phyloP scores from a whole-genome alignment of 2,329 filamentous ascomycete genomes.

The Ceratocystiopsis sp. region DNA sequence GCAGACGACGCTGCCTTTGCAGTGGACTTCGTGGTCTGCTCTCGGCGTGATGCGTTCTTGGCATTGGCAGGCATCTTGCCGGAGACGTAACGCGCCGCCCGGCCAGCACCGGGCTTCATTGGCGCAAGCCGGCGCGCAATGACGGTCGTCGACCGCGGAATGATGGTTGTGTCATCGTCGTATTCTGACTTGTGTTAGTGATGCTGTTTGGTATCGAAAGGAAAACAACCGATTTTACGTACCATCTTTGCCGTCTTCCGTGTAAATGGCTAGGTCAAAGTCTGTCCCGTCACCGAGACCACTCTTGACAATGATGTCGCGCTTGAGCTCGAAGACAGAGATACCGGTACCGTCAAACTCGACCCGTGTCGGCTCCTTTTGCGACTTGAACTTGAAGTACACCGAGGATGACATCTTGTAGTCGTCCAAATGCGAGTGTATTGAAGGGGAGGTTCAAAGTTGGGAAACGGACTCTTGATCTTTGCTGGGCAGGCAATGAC shows the following conservation, averaged over 20 bases:
- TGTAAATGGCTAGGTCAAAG: constrained; percentile 89
- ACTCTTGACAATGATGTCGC: constrained; percentile 92
- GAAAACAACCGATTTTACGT: constrained; percentile 17
- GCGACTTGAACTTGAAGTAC: constrained; percentile 99
- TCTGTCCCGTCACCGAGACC: constrained; percentile 89
- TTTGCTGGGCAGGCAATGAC: too few relatives aligned
- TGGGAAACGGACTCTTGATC: background rate
- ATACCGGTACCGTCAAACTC: constrained; percentile 96
- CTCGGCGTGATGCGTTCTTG: constrained; percentile 58
- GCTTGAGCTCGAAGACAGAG: constrained; percentile 95
- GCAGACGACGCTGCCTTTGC: constrained; percentile 39
- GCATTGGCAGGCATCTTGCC: constrained; percentile 87
- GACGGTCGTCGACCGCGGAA: constrained; percentile 85
- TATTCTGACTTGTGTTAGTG: constrained; percentile 40
- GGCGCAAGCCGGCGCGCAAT: constrained; percentile 78
- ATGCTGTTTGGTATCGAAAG: too few relatives aligned
- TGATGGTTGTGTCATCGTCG: constrained; percentile 94
- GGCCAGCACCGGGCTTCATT: constrained; percentile 67
- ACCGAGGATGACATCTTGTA: constrained; percentile 80
- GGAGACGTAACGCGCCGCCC: constrained; percentile 86
- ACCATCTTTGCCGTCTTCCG: constrained; percentile 85
- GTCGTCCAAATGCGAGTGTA: background rate
- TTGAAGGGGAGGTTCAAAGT: background rate
- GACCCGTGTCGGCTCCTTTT: constrained; percentile 85
- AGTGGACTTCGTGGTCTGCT: constrained; percentile 40